Percentiles rank a stretch among this genome's conserved stretches.
Evolutionary conservation across 345 rosid species (phyloP).

Genomic region (Draba incana): DNA sequence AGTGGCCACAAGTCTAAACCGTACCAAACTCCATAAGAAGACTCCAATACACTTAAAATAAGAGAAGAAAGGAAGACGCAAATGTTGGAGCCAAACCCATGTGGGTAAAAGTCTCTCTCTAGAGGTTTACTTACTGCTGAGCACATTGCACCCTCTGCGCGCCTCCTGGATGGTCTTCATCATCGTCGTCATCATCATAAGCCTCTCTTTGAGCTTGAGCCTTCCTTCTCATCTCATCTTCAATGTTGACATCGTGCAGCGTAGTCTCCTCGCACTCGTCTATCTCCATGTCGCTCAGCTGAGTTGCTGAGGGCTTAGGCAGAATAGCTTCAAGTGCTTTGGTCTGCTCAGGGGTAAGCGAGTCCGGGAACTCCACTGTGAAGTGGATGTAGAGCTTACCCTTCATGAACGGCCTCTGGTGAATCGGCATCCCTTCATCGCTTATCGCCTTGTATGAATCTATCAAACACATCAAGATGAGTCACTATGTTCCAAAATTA

Average conservation of each 20-base stretch:
- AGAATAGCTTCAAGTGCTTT: slow-evolving; percentile 54
- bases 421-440: slow-evolving; percentile 80
- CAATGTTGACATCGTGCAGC: slow-evolving; percentile 65
- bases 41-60: slow-evolving; percentile 31
- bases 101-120: slow-evolving; percentile 29
- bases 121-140: slow-evolving; percentile 56
- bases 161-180: slow-evolving; percentile 51
- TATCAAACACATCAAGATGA: slow-evolving; percentile 21
- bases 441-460: slow-evolving; percentile 70
- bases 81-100: slow-evolving; percentile 35
- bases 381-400: slow-evolving; percentile 75
- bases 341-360: slow-evolving; percentile 58
- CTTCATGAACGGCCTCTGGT: slow-evolving; percentile 74
- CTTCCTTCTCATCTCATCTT: slow-evolving; percentile 72
- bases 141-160: slow-evolving; percentile 74
- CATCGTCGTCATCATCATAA: slow-evolving; percentile 60
- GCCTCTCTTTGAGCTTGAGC: slow-evolving; percentile 61
- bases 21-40: slow-evolving; percentile 31
- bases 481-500: not conserved
- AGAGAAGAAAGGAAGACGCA: not conserved
- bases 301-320: slow-evolving; percentile 47
- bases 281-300: slow-evolving; percentile 66
- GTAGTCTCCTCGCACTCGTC: slow-evolving; percentile 85
- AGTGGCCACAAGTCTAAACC: slow-evolving; percentile 25
- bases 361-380: slow-evolving; percentile 63